These are phyloP conservation scores for Pelargonium nanum DNA, from an alignment of 345 rosid genomes.

Conservation along the genomic window DNA sequence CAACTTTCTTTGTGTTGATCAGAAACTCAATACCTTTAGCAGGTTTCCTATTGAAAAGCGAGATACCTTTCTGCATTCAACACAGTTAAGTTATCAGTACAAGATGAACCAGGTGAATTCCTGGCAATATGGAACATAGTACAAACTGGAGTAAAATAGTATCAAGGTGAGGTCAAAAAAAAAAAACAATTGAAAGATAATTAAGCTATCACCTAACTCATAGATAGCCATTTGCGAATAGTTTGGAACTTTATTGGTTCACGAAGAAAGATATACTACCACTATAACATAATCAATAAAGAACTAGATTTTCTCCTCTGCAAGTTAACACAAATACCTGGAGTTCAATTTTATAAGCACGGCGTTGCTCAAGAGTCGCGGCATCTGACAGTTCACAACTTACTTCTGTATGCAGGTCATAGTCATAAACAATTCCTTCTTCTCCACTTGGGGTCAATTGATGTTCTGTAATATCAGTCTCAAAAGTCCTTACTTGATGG, in stretches of 20 bases:
- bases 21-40: conserved; percentile 87
- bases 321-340: conserved; percentile 41
- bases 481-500: conserved; percentile 39
- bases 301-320: background rate
- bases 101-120: conserved; percentile 10
- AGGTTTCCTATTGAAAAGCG: conserved; percentile 80
- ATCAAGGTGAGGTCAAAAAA: too few relatives aligned
- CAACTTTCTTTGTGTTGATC: conserved; percentile 54
- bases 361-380: conserved; percentile 78
- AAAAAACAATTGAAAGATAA: background rate
- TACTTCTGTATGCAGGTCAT: conserved; percentile 57
- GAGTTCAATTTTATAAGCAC: conserved; percentile 84
- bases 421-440: conserved; percentile 48
- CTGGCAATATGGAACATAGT: background rate
- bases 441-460: conserved; percentile 37
- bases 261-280: background rate
- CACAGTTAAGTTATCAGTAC: conserved; percentile 20
- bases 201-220: background rate
- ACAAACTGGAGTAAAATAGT: background rate
- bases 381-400: conserved; percentile 68
- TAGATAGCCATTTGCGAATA: background rate
- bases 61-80: conserved; percentile 78
- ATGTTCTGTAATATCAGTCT: conserved; percentile 42
- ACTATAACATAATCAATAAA: conserved; percentile 4
- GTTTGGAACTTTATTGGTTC: too few relatives aligned